These are phyloP conservation scores for Raphidocelis subcapitata DNA, from an alignment of 139 green algal genomes.

Conservation along the genomic window DNA sequence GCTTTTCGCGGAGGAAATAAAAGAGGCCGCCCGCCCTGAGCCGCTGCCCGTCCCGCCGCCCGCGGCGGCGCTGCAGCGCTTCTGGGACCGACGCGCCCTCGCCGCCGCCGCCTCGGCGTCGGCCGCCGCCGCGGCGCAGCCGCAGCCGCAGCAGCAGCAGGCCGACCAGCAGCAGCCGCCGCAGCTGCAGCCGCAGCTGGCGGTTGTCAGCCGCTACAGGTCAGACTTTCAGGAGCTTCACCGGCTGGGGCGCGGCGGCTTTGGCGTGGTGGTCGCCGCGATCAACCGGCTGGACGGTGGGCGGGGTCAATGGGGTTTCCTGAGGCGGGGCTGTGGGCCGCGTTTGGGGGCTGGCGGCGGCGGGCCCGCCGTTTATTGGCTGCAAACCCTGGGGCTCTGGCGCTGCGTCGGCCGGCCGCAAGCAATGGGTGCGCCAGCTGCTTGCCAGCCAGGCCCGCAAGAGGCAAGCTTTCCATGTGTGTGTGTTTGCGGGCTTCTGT, in stretches of 20 bases:
- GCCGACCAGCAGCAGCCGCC: background rate
- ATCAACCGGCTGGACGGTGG: conserved; percentile 59
- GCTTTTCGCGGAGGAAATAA: conserved; percentile 53
- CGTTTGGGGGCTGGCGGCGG: too few species aligned
- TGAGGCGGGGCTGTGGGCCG: too few species aligned
- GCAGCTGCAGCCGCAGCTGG: background rate
- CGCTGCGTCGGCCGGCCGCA: too few species aligned
- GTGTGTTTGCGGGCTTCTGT: too few species aligned
- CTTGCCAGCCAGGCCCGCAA: too few species aligned
- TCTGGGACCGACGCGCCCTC: conserved; percentile 39
- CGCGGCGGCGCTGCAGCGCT: conserved; percentile 33
- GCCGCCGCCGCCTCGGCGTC: background rate
- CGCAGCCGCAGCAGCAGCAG: background rate
- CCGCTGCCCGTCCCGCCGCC: conserved; percentile 4
- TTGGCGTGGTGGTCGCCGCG: conserved; percentile 83
- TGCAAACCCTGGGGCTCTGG: too few species aligned
- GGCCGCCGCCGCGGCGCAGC: background rate
- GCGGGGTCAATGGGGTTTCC: too few species aligned
- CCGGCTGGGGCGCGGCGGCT: conserved; percentile 80
- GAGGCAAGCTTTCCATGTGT: too few species aligned
- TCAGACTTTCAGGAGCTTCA: conserved; percentile 76
- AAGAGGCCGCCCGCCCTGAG: background rate
- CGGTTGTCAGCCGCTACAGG: conserved; percentile 44
- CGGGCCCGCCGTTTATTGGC: background rate
- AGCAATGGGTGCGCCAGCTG: conserved; percentile 18